Evolutionary conservation across 108 stramenopile genomes (phyloP).

Genomic region (Epipyxis sp.): DNA sequence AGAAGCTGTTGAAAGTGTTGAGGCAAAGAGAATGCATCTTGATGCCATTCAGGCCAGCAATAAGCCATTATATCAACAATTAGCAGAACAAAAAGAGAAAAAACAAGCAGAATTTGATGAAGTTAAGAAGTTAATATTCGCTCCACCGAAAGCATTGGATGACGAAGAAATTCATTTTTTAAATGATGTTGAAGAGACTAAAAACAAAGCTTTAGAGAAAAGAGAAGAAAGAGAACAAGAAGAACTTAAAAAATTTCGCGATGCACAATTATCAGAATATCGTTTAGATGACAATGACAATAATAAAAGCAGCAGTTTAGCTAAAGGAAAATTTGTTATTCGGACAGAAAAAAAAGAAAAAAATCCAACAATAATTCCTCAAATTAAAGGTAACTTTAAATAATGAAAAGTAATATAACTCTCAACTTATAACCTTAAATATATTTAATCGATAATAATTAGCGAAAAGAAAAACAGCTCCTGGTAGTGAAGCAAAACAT

Average conservation of each 20-base stretch:
- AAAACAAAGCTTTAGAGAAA: neutral
- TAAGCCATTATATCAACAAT: conserved; percentile 27
- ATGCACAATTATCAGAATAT: neutral
- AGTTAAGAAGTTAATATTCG: conserved; percentile 34
- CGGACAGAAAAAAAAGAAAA: neutral
- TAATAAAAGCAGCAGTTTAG: neutral
- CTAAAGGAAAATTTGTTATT: neutral
- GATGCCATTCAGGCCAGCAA: neutral
- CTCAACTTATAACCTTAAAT: neutral
- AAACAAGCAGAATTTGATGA: conserved; percentile 42
- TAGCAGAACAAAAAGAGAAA: conserved; percentile 39
- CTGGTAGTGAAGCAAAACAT: neutral
- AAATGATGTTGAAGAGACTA: neutral
- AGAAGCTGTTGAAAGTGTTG: conserved; percentile 18
- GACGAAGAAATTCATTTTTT: conserved; percentile 31
- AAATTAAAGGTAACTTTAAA: neutral
- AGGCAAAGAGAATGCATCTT: neutral
- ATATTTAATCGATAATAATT: neutral
- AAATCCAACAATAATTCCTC: neutral
- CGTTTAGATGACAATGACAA: too few species aligned
- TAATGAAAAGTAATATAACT: neutral
- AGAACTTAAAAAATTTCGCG: neutral
- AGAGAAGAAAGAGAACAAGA: conserved; percentile 1
- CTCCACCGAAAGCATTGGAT: conserved; percentile 37
- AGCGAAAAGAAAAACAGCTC: neutral